These are phyloP conservation scores for Rhazya stricta DNA, from an alignment of 257 asterid genomes.

Conservation along the genomic window DNA sequence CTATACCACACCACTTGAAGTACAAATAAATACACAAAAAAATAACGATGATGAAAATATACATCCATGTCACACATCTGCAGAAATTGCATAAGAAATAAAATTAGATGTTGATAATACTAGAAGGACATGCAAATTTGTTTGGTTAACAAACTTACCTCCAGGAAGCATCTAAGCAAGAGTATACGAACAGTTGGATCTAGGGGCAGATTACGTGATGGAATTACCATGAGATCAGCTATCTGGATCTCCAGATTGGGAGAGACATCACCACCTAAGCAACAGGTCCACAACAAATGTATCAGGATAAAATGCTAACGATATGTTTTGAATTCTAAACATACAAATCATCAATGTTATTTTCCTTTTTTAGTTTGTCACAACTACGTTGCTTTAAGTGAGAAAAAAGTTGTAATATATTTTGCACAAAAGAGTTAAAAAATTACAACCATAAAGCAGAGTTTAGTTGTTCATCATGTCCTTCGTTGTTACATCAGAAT, in stretches of 20 bases:
- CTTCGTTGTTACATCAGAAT: too few species aligned
- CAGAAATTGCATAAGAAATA: neutral
- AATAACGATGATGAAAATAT: too few species aligned
- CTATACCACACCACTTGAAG: neutral
- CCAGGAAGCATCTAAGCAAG: slow-evolving; percentile 53
- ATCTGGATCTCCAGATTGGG: slow-evolving; percentile 16
- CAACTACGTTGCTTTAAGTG: too few species aligned
- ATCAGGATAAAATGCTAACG: too few species aligned
- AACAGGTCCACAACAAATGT: slow-evolving; percentile 9
- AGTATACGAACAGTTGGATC: slow-evolving; percentile 12
- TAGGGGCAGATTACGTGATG: slow-evolving; percentile 14
- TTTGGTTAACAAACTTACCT: slow-evolving; percentile 34
- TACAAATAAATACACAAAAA: neutral
- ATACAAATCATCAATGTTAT: too few species aligned
- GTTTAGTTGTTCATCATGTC: too few species aligned
- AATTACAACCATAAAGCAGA: too few species aligned
- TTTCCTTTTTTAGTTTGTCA: too few species aligned
- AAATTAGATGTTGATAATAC: neutral
- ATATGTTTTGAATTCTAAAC: too few species aligned
- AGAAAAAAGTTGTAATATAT: too few species aligned
- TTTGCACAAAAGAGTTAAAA: too few species aligned
- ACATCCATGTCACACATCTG: neutral
- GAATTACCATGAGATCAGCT: slow-evolving; percentile 19
- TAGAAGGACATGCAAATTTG: neutral
- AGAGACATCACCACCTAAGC: slow-evolving; percentile 31